Evolutionary conservation across 2,329 filamentous ascomycete genomes (phyloP).

Genomic region (Acephala macrosclerotiorum): DNA sequence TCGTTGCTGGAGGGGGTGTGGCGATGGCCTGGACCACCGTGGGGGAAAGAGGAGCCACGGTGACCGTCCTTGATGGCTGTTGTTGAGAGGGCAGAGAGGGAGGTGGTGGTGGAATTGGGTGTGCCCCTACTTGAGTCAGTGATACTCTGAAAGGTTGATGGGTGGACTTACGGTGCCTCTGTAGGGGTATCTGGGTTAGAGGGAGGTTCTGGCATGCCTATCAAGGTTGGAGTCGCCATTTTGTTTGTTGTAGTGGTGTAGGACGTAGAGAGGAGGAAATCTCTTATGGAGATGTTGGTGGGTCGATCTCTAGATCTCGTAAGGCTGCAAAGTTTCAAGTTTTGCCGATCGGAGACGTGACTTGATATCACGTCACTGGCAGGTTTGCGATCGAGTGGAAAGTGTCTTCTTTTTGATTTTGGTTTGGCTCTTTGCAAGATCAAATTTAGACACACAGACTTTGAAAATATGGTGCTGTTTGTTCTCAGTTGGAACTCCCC

Average conservation of each 20-base stretch:
- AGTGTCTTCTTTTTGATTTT: background rate
- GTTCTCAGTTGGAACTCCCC: background rate
- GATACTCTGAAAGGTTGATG: slow-evolving; percentile 8
- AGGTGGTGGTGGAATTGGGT: slow-evolving; percentile 90
- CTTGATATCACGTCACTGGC: background rate
- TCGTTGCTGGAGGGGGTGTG: slow-evolving; percentile 71
- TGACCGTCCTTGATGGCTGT: slow-evolving; percentile 97
- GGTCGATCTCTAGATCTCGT: background rate
- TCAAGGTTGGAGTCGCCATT: slow-evolving; percentile 62
- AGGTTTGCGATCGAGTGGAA: background rate
- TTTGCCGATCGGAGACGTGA: background rate
- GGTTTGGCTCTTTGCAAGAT: background rate
- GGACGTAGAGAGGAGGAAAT: background rate
- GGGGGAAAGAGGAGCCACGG: slow-evolving; percentile 76
- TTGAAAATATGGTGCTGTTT: background rate
- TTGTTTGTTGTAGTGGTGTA: slow-evolving; percentile 7
- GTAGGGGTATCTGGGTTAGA: slow-evolving; percentile 87
- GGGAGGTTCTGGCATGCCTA: slow-evolving; percentile 83
- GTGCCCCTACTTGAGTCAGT: slow-evolving; percentile 67
- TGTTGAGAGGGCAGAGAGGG: slow-evolving; percentile 88
- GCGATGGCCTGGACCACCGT: slow-evolving; percentile 63
- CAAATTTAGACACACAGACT: background rate
- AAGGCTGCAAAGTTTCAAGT: slow-evolving; percentile 2
- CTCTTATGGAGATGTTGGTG: slow-evolving; percentile 1
- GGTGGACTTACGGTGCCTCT: slow-evolving; percentile 78